These are phyloP conservation scores for Geranium incanum DNA, from an alignment of 441 rosid genomes.

Conservation along the genomic window DNA sequence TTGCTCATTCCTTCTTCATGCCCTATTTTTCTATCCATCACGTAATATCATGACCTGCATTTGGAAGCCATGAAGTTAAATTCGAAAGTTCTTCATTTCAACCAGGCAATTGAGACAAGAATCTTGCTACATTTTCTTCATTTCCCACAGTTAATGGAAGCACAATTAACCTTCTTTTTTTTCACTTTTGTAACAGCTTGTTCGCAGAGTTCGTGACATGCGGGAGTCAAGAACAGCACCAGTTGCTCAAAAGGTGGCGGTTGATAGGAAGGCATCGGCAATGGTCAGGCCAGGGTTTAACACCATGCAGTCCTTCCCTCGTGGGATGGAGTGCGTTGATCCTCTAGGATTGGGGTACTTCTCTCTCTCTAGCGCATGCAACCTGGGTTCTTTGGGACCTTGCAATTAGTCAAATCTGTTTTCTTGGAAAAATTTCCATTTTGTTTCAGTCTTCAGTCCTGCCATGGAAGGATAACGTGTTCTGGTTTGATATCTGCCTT, in stretches of 20 bases:
- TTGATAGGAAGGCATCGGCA: constrained; percentile 51
- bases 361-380: neutral
- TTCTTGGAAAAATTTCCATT: neutral
- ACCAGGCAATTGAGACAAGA: neutral
- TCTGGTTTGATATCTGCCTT: neutral
- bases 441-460: neutral
- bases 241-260: constrained; percentile 50
- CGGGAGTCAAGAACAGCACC: constrained; percentile 83
- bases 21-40: neutral
- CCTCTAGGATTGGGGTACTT: constrained; percentile 87
- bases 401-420: neutral
- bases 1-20: neutral
- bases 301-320: constrained; percentile 71
- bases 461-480: neutral
- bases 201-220: constrained; percentile 92
- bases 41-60: neutral
- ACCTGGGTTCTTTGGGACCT: constrained; percentile 7
- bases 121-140: neutral
- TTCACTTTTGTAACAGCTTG: constrained; percentile 48
- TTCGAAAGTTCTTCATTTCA: neutral
- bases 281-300: constrained; percentile 43
- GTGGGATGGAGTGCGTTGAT: constrained; percentile 93
- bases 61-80: neutral
- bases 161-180: neutral
- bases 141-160: neutral